Evolutionary conservation across 768 basidiomycete species (phyloP).

Genomic region (Rhodosporidiobolus odoratus): DNA sequence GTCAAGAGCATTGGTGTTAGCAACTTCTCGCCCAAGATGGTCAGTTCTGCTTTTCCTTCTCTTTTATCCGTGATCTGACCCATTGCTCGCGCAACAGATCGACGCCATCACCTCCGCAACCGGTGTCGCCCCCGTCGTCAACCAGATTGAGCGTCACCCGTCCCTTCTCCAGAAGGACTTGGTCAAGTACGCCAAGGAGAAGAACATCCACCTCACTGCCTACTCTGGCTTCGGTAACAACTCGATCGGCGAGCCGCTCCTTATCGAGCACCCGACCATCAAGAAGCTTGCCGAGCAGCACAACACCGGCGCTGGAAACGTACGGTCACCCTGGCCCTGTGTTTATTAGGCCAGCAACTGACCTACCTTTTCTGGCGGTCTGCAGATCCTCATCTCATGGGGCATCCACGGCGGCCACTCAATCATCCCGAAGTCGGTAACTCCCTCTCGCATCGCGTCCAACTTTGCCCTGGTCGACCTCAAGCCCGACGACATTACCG

Average conservation of each 20-base stretch:
- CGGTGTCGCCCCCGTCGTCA: constrained; percentile 66
- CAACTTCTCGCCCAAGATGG: constrained; percentile 65
- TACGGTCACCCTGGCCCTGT: constrained; percentile 44
- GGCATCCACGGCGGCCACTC: constrained; percentile 58
- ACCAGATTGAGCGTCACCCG: constrained; percentile 78
- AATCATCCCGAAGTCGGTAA: constrained; percentile 68
- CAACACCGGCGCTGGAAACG: constrained; percentile 19
- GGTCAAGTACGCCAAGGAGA: constrained; percentile 60
- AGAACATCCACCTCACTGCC: constrained; percentile 56
- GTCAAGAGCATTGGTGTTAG: constrained; percentile 67
- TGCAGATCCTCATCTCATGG: constrained; percentile 75
- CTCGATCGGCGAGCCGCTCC: constrained; percentile 44
- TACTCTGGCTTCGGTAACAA: constrained; percentile 76
- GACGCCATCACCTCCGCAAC: constrained; percentile 65
- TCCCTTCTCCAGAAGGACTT: constrained; percentile 64
- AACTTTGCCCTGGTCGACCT: constrained; percentile 62
- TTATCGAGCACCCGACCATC: constrained; percentile 34
- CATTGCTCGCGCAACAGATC: constrained; percentile 44
- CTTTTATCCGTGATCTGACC: no score
- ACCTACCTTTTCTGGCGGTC: no score
- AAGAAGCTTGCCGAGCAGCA: constrained; percentile 43
- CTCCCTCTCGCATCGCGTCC: constrained; percentile 59
- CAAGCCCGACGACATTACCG: constrained; percentile 60
- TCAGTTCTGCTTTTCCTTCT: constrained; percentile 10
- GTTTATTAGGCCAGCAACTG: no score